phyloP scores from a whole-genome alignment of 1,284 basidiomycete species.

The Malassezia brasiliensis region DNA sequence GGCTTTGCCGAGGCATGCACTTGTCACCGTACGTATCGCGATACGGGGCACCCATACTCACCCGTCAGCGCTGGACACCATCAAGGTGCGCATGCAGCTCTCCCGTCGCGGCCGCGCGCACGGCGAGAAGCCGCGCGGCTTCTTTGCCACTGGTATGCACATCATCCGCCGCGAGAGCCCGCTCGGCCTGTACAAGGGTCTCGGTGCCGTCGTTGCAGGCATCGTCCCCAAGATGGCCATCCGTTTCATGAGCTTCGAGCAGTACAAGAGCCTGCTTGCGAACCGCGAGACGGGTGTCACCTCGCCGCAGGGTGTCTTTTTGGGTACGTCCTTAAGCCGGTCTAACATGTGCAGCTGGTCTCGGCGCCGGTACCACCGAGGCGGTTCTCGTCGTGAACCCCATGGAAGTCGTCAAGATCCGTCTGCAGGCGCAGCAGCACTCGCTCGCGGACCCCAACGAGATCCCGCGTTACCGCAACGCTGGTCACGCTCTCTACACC shows the following conservation, averaged over 20 bases:
- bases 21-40: conserved; percentile 42
- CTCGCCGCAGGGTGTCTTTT: conserved; percentile 63
- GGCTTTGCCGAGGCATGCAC: conserved; percentile 47
- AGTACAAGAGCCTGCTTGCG: conserved; percentile 75
- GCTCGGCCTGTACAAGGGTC: conserved; percentile 91
- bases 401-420: conserved; percentile 99
- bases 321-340: conserved; percentile 20
- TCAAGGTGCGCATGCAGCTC: conserved; percentile 95
- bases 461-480: conserved; percentile 86
- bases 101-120: conserved; percentile 32
- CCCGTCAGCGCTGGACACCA: conserved; percentile 63
- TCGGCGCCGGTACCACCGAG: conserved; percentile 81
- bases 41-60: neutral
- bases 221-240: conserved; percentile 99
- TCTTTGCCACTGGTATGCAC: conserved; percentile 79
- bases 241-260: conserved; percentile 93
- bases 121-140: conserved; percentile 64
- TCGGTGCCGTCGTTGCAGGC: conserved; percentile 82
- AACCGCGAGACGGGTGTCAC: conserved; percentile 68
- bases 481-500: conserved; percentile 88
- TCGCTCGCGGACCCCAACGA: conserved; percentile 93
- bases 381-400: conserved; percentile 90
- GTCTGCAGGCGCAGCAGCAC: conserved; percentile 94
- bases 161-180: conserved; percentile 87
- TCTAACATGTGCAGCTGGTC: conserved; percentile 54